These are phyloP conservation scores for Holtermannia corniformis DNA, from an alignment of 768 basidiomycete species.

Conservation along the genomic window DNA sequence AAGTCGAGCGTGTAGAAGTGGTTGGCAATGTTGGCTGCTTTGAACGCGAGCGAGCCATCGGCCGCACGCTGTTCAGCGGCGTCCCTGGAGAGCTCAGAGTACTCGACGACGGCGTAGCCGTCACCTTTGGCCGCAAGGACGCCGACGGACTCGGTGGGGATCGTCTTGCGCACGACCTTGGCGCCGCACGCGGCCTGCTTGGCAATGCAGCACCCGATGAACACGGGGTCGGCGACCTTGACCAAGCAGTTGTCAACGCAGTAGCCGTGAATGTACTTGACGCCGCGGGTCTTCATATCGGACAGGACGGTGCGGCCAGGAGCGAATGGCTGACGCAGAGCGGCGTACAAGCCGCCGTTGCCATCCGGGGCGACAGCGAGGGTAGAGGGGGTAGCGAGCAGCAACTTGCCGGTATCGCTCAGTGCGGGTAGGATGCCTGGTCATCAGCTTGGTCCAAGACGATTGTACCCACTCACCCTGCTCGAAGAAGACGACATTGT, in stretches of 20 bases:
- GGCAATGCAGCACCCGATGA: conserved; percentile 85
- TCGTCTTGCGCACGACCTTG: conserved; percentile 87
- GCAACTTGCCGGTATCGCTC: conserved; percentile 82
- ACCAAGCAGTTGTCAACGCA: conserved; percentile 99
- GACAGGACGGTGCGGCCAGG: conserved; percentile 60
- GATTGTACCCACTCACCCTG: conserved; percentile 57
- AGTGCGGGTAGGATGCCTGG: conserved; percentile 91
- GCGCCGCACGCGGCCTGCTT: conserved; percentile 85
- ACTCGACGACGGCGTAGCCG: conserved; percentile 88
- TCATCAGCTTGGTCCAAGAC: neutral
- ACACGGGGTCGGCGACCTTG: conserved; percentile 90
- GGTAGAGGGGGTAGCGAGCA: conserved; percentile 66
- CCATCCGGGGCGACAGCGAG: conserved; percentile 96
- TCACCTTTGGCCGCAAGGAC: conserved; percentile 78
- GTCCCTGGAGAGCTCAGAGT: conserved; percentile 85
- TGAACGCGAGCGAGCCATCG: conserved; percentile 72
- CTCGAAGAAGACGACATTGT: conserved; percentile 87
- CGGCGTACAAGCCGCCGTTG: conserved; percentile 94
- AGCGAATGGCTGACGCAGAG: conserved; percentile 64
- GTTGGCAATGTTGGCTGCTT: conserved; percentile 94
- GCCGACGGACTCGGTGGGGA: conserved; percentile 83
- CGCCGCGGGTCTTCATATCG: conserved; percentile 63
- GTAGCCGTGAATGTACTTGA: conserved; percentile 88
- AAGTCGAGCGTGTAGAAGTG: conserved; percentile 91
- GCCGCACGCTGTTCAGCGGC: conserved; percentile 66